phyloP scores from a whole-genome alignment of 2,329 filamentous ascomycete species.

The Botrytis medusae region DNA sequence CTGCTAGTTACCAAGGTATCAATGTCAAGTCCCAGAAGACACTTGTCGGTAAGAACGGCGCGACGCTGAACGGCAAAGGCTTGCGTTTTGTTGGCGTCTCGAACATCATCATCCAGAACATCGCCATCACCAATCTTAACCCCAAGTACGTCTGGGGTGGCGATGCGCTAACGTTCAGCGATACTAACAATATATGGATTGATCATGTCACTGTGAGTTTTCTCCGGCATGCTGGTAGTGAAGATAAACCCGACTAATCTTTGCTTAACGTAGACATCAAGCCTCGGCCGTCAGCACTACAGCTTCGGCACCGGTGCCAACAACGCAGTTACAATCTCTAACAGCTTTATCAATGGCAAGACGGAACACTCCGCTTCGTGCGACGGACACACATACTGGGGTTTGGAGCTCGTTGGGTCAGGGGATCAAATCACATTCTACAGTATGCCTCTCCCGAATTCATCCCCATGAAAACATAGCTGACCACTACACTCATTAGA shows the following conservation, averaged over 20 bases:
- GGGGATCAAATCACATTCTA: not conserved
- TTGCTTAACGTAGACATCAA: not conserved
- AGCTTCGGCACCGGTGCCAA: not conserved
- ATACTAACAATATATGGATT: not conserved
- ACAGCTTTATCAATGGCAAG: not conserved
- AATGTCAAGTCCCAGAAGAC: not conserved
- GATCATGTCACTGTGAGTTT: not conserved
- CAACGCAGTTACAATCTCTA: not conserved
- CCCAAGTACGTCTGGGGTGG: not conserved
- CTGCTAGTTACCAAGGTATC: not conserved
- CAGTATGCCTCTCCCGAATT: not conserved
- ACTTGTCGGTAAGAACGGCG: not conserved
- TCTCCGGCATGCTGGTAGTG: not conserved
- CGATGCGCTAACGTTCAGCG: not conserved
- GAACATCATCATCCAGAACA: not conserved
- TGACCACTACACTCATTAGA: not conserved
- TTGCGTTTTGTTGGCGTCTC: not conserved
- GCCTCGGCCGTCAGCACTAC: not conserved
- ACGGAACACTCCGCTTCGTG: not conserved
- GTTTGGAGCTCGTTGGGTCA: not conserved
- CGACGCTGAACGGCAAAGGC: not conserved
- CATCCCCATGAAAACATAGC: not conserved
- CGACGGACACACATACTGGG: not conserved
- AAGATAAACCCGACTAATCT: not conserved
- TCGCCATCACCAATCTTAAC: not conserved